Evolutionary conservation across 495 filamentous ascomycete species (phyloP).

Genomic region (Monascus purpureus): DNA sequence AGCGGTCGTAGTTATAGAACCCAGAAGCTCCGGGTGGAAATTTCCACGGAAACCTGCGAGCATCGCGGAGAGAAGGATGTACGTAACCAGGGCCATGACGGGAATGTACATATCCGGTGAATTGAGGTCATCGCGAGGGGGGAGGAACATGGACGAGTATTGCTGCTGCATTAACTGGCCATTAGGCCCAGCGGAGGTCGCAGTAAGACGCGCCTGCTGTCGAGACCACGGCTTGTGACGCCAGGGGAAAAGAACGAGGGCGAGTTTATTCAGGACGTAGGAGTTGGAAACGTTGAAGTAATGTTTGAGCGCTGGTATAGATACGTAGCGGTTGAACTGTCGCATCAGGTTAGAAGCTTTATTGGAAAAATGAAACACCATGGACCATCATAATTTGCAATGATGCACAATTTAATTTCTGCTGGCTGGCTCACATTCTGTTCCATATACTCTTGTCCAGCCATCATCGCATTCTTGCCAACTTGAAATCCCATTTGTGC

Average conservation of each 20-base stretch:
- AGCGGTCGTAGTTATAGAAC: conserved; percentile 72
- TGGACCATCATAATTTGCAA: neutral
- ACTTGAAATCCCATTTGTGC: conserved; percentile 93
- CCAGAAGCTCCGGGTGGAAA: conserved; percentile 89
- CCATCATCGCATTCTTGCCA: conserved; percentile 76
- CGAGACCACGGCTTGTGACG: conserved; percentile 93
- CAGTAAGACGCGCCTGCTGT: conserved; percentile 39
- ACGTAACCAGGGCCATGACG: conserved; percentile 75
- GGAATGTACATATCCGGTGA: conserved; percentile 99
- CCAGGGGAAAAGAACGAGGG: conserved; percentile 93
- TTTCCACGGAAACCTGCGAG: conserved; percentile 82
- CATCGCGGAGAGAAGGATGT: conserved; percentile 82
- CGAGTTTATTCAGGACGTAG: conserved; percentile 72
- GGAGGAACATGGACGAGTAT: conserved; percentile 73
- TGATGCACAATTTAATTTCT: neutral
- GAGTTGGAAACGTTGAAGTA: conserved; percentile 96
- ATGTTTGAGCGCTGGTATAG: conserved; percentile 82
- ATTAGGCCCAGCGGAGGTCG: conserved; percentile 41
- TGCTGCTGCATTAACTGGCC: conserved; percentile 43
- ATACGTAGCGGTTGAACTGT: conserved; percentile 86
- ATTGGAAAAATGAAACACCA: too few relatives aligned
- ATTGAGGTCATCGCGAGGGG: conserved; percentile 94
- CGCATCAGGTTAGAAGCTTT: conserved; percentile 7
- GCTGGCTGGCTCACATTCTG: conserved; percentile 61
- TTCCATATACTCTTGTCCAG: conserved; percentile 85